phyloP scores from a whole-genome alignment of 306 rosid genomes.

The Mimosa bimucronata region DNA sequence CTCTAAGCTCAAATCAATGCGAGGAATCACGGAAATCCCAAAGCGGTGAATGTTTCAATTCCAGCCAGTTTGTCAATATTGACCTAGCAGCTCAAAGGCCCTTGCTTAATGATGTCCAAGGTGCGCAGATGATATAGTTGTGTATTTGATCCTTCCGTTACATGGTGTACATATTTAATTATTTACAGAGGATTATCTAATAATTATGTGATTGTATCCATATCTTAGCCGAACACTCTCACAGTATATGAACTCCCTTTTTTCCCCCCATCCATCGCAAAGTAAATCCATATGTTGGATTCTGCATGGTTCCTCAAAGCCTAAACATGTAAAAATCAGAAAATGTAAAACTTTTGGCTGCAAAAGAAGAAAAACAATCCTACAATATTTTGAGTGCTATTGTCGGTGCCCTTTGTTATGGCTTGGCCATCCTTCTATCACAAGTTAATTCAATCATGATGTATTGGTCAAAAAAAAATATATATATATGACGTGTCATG shows the following conservation, averaged over 20 bases:
- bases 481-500: too few relatives aligned
- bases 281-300: too few relatives aligned
- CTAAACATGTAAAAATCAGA: too few relatives aligned
- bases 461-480: too few relatives aligned
- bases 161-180: conserved; percentile 21
- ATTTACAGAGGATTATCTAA: not conserved
- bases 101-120: conserved; percentile 47
- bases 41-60: conserved; percentile 47
- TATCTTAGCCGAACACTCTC: not conserved
- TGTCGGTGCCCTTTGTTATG: not conserved
- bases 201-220: not conserved
- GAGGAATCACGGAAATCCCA: conserved; percentile 50
- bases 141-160: conserved; percentile 22
- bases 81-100: conserved; percentile 52
- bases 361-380: too few relatives aligned
- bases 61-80: conserved; percentile 45
- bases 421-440: not conserved
- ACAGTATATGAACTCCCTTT: not conserved
- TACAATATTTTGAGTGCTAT: not conserved
- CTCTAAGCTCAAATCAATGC: conserved; percentile 41
- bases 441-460: not conserved
- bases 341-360: not conserved
- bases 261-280: too few relatives aligned
- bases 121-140: conserved; percentile 49
- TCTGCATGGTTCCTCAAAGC: too few relatives aligned